Conservation (phyloP, 208 protist genomes). For the Endotrypanum monterogeii region DNA sequence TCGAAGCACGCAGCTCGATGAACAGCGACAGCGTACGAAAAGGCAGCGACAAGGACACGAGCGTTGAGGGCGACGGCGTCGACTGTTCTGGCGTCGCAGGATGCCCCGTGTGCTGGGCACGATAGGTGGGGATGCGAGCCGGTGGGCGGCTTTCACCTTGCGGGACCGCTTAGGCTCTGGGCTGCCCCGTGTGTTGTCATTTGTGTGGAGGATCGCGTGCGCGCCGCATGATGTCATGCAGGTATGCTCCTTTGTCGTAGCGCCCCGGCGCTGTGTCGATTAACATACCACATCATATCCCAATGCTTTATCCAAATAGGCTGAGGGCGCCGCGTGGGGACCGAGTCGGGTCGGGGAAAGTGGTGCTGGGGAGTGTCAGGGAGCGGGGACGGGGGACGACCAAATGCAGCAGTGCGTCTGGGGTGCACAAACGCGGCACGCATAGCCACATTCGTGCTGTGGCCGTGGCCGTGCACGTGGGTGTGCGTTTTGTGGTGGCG, state of each 20-base stretch:
- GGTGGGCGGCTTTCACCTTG: no score
- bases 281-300: conserved; percentile 29
- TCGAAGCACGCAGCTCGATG: conserved; percentile 7
- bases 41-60: conserved; percentile 15
- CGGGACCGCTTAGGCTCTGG: background rate
- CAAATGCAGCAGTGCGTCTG: no score
- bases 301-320: conserved; percentile 28
- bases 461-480: background rate
- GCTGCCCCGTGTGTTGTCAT: background rate
- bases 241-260: conserved; percentile 41
- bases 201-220: background rate
- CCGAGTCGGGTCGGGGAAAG: background rate
- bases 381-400: background rate
- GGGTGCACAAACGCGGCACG: no score
- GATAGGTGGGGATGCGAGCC: no score
- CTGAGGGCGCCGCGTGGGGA: conserved; percentile 1
- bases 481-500: background rate
- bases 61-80: no score
- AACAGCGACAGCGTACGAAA: background rate
- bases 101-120: no score
- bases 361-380: background rate
- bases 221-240: conserved; percentile 25
- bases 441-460: no score
- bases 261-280: conserved; percentile 16
- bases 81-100: no score